These are phyloP conservation scores for Cystobasidium onofrii DNA, from an alignment of 768 basidiomycete genomes.

Conservation along the genomic window DNA sequence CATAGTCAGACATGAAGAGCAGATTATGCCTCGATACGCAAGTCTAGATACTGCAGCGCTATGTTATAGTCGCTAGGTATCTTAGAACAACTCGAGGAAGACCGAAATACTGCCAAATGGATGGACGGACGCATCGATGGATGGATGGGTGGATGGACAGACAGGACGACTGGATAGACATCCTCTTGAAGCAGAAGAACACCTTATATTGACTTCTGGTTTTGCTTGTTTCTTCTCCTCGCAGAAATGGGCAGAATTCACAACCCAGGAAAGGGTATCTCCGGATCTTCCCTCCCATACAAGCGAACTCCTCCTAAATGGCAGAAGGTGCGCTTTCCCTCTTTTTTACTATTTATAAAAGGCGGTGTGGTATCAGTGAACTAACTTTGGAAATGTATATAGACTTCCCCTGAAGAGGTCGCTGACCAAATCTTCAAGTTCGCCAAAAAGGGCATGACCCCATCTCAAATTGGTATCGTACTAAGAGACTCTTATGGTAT, in stretches of 20 bases:
- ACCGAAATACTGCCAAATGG: not conserved
- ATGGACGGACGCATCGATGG: not conserved
- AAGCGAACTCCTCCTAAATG: constrained; percentile 86
- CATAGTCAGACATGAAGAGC: no score
- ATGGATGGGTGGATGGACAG: not conserved
- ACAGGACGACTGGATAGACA: no score
- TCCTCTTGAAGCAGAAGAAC: no score
- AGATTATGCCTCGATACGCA: no score
- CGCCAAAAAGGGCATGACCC: constrained; percentile 92
- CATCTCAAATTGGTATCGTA: constrained; percentile 95
- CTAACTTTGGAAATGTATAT: no score
- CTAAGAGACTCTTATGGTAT: constrained; percentile 97
- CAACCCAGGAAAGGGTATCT: constrained; percentile 73
- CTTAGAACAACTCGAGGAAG: no score
- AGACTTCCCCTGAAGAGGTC: constrained; percentile 83
- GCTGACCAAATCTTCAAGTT: constrained; percentile 94
- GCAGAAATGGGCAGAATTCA: constrained; percentile 71
- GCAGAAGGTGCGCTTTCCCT: constrained; percentile 62
- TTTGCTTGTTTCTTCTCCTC: not conserved
- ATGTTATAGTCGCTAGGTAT: no score
- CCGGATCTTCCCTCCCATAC: constrained; percentile 96
- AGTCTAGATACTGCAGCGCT: no score
- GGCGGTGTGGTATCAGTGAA: no score
- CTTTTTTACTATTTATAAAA: no score
- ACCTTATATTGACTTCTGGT: no score